phyloP scores from a whole-genome alignment of 805 yeast species.

The Lipomyces starkeyi region DNA sequence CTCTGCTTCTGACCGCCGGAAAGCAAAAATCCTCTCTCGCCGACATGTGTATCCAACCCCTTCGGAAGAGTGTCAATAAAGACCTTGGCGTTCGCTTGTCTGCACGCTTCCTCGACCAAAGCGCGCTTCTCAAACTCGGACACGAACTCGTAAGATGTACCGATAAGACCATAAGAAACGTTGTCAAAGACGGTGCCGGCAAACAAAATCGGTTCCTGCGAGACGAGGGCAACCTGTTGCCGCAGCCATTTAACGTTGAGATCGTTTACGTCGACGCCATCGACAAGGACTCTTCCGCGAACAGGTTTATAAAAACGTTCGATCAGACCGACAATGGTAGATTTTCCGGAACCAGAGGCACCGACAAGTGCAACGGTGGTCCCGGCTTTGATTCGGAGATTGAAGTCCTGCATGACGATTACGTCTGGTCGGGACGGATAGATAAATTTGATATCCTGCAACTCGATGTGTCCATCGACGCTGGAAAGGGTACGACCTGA shows the following conservation, averaged over 20 bases:
- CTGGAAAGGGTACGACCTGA: slow-evolving; percentile 32
- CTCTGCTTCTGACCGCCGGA: slow-evolving; percentile 75
- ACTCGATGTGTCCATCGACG: slow-evolving; percentile 49
- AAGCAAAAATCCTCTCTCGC: slow-evolving; percentile 63
- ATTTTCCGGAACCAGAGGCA: slow-evolving; percentile 66
- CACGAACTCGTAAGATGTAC: slow-evolving; percentile 43
- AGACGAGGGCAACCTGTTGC: slow-evolving; percentile 62
- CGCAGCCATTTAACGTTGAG: slow-evolving; percentile 60
- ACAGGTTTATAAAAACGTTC: slow-evolving; percentile 64
- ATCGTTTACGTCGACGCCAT: slow-evolving; percentile 55
- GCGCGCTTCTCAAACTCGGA: slow-evolving; percentile 49
- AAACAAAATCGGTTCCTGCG: slow-evolving; percentile 65
- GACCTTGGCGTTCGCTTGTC: slow-evolving; percentile 58
- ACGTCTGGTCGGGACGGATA: slow-evolving; percentile 46
- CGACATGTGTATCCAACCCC: slow-evolving; percentile 56
- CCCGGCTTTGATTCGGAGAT: slow-evolving; percentile 65
- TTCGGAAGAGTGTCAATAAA: slow-evolving; percentile 61
- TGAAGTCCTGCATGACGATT: slow-evolving; percentile 40
- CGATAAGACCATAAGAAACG: slow-evolving; percentile 71
- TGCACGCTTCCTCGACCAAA: slow-evolving; percentile 52
- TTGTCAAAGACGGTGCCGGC: slow-evolving; percentile 83
- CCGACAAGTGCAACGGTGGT: slow-evolving; percentile 89
- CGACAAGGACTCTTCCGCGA: slow-evolving; percentile 55
- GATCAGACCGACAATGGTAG: slow-evolving; percentile 57
- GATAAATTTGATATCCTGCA: slow-evolving; percentile 41